Conservation (phyloP, 2,329 filamentous ascomycete species). For the Xylaria sp. region DNA sequence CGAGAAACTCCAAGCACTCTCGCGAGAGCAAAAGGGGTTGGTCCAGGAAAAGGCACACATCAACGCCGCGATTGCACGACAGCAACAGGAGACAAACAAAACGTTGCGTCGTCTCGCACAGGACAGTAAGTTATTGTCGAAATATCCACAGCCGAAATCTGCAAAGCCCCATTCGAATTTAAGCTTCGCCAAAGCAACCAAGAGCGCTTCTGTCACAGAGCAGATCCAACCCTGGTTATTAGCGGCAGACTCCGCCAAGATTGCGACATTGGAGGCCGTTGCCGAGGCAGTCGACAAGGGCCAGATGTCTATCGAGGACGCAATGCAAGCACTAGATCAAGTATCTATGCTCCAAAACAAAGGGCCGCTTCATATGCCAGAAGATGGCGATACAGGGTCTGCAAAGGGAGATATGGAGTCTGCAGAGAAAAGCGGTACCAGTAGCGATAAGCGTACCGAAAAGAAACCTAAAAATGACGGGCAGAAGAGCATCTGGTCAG, state of each 20-base stretch:
- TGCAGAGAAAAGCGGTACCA: slow-evolving; percentile 32
- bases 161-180: slow-evolving; percentile 36
- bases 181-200: slow-evolving; percentile 59
- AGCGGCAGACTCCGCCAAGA: slow-evolving; percentile 69
- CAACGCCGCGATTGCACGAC: slow-evolving; percentile 59
- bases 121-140: slow-evolving; percentile 69
- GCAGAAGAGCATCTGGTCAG: slow-evolving; percentile 58
- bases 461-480: slow-evolving; percentile 36
- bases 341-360: slow-evolving; percentile 58
- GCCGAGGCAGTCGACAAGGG: slow-evolving; percentile 69
- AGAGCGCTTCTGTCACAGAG: slow-evolving; percentile 50
- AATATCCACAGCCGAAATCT: slow-evolving; percentile 52
- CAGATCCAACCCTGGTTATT: slow-evolving; percentile 67
- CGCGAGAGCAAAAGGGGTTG: slow-evolving; percentile 65
- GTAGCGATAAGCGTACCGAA: slow-evolving; percentile 40
- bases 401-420: slow-evolving; percentile 39
- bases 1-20: slow-evolving; percentile 61
- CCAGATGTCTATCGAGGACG: slow-evolving; percentile 64
- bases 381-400: slow-evolving; percentile 48
- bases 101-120: slow-evolving; percentile 65
- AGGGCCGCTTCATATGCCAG: slow-evolving; percentile 37
- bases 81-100: slow-evolving; percentile 62
- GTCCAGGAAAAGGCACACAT: slow-evolving; percentile 69
- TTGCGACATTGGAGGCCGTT: slow-evolving; percentile 66
- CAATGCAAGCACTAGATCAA: slow-evolving; percentile 60